phyloP scores from a whole-genome alignment of 1,284 basidiomycete genomes.

The Clitocybe nebularis region DNA sequence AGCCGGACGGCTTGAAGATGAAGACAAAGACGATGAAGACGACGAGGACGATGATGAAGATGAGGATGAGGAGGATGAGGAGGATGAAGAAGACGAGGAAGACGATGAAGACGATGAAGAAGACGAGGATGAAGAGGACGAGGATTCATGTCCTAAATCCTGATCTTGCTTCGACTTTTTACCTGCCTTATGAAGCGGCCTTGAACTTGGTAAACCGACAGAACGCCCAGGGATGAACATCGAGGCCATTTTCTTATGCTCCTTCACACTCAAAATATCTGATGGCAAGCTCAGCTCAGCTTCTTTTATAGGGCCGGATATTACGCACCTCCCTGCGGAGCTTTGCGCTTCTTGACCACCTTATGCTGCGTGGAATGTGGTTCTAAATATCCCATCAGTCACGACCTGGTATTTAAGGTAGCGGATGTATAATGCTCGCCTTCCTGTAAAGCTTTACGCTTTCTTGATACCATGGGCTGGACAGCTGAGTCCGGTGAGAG shows the following conservation, averaged over 20 bases:
- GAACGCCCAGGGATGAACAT: constrained; percentile 6
- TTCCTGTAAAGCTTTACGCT: neutral
- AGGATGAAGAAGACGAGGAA: constrained; percentile 11
- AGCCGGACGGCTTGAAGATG: constrained; percentile 5
- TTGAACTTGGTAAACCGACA: constrained; percentile 6
- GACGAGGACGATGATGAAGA: constrained; percentile 9
- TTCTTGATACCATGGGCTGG: neutral
- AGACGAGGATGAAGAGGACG: constrained; percentile 12
- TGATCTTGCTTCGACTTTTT: neutral
- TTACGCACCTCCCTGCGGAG: too few relatives aligned
- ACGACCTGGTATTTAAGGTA: neutral
- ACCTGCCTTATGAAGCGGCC: constrained; percentile 9
- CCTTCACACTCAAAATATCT: constrained; percentile 13
- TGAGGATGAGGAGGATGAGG: constrained; percentile 1
- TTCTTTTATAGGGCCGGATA: too few relatives aligned
- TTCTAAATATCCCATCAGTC: too few relatives aligned
- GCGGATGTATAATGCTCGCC: constrained; percentile 4
- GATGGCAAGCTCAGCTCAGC: neutral
- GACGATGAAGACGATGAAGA: constrained; percentile 13
- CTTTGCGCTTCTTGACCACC: too few relatives aligned
- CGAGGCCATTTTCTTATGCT: constrained; percentile 18
- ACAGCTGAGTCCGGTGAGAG: too few relatives aligned
- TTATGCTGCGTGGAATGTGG: too few relatives aligned
- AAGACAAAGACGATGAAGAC: constrained; percentile 7
- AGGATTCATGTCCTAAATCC: constrained; percentile 13